Percentiles rank a stretch among this genome's conserved stretches.
Evolutionary conservation across 169 alveolate genomes (phyloP).

Genomic region (Cytauxzoon felis): DNA sequence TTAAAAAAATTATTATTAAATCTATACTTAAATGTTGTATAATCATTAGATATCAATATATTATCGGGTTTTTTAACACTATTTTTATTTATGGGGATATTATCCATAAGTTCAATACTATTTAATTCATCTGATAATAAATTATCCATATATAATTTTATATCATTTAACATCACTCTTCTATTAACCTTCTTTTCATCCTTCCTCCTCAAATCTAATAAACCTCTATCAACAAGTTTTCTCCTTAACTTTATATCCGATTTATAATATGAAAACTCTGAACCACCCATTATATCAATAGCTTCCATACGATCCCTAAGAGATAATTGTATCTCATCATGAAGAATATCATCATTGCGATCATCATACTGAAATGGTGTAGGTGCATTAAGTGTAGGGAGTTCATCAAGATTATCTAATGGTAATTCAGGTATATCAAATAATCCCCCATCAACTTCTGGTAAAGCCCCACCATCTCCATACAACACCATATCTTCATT

Average conservation of each 20-base stretch:
- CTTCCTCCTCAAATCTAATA: not conserved
- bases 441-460: slow-evolving; percentile 8
- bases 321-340: no score
- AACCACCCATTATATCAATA: slow-evolving; percentile 29
- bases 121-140: not conserved
- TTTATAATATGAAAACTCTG: slow-evolving; percentile 37
- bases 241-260: not conserved
- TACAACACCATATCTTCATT: not conserved
- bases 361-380: no score
- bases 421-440: no score
- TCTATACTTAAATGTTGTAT: slow-evolving; percentile 9
- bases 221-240: not conserved
- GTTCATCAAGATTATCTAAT: no score
- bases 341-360: no score
- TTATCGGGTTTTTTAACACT: not conserved
- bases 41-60: slow-evolving; percentile 15
- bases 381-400: no score
- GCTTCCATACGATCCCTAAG: slow-evolving; percentile 22
- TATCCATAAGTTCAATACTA: not conserved
- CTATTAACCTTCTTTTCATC: not conserved
- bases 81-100: not conserved
- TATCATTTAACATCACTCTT: not conserved
- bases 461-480: not conserved
- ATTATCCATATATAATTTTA: not conserved
- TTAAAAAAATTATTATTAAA: slow-evolving; percentile 22